Conservation (phyloP, 768 basidiomycete species). For the Suillus alpinus region DNA sequence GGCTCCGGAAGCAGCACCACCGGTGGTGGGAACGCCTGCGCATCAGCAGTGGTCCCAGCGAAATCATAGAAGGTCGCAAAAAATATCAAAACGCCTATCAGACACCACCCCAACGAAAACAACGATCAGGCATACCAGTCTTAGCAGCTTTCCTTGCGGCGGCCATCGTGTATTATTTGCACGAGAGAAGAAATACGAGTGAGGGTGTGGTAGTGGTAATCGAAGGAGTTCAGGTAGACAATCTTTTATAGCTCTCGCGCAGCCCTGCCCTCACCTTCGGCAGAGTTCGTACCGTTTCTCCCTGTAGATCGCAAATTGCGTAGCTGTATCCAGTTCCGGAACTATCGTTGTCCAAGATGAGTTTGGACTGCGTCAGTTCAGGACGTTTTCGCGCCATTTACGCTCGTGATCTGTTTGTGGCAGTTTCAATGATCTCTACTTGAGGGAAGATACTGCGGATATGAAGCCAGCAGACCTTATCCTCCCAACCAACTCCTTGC, state of each 20-base stretch:
- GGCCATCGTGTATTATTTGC: slow-evolving; percentile 17
- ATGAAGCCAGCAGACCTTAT: slow-evolving; percentile 16
- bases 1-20: not conserved
- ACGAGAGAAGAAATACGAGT: not conserved
- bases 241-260: slow-evolving; percentile 20
- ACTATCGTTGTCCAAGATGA: not conserved
- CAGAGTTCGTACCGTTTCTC: slow-evolving; percentile 14
- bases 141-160: slow-evolving; percentile 21
- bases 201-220: not conserved
- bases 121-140: slow-evolving; percentile 20
- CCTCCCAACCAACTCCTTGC: slow-evolving; percentile 14
- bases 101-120: not conserved
- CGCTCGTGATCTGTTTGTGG: slow-evolving; percentile 4
- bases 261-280: slow-evolving; percentile 30
- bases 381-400: slow-evolving; percentile 4
- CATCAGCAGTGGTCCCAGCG: not conserved
- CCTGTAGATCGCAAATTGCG: not conserved
- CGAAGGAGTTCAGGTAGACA: not conserved
- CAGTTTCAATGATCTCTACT: slow-evolving; percentile 1
- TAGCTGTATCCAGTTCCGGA: not conserved
- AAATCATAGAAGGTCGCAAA: not conserved
- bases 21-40: slow-evolving; percentile 13
- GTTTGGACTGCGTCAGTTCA: slow-evolving; percentile 6
- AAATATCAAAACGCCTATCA: not conserved
- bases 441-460: slow-evolving; percentile 18